Base-by-base conservation (phyloP, 208 protist genomes). In the Trypanosoma theileri region DNA sequence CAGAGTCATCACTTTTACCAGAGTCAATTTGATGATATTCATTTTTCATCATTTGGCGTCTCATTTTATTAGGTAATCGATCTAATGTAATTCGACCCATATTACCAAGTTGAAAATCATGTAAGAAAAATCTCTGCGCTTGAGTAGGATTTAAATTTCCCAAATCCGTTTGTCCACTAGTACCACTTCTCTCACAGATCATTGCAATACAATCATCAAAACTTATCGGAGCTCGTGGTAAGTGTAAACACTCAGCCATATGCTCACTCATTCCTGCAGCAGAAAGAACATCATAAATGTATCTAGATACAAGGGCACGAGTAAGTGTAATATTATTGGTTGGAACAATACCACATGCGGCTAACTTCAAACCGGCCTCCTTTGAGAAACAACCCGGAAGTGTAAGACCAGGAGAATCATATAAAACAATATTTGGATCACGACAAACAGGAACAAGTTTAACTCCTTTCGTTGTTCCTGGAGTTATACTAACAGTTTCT, bases 181-280 rank as follows among this genome's bases (percentile, higher is more conserved):
- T 81, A 13, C 88, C 88, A 70, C 88, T 94, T 40, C 91, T 74
- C 72, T 96, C 89, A 71, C 86, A 93, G 45, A 96, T 91, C 80
- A 94, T 86, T 22, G 86, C 80, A n/a, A 95, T 77, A 61, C 88
- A 94, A 75, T 96, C 91, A 61, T 96, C 88, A 69, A 92, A 96
- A 75, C 81, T 92, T 53, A 94, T 85, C 0, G 91, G 91, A n/a
- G 85, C 75, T 11, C 91, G 75, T 21, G 91, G 77, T 3, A 96
- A 73, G 26, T 88, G 84, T 52, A 96, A 75, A 55, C 91, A 96
- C 71, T 94, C 85, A 1, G 89, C 86, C 75, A 96, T 79, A 68
- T 96, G 91, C 65, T 91, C 83, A 24, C 77, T 44, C 14, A 73
- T 71, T 51, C 89, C 84, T 24, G 86, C 75, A 21, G 83, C 79